Base-by-base conservation (phyloP, 163 green algal species). In the Volvox carteri region DNA sequence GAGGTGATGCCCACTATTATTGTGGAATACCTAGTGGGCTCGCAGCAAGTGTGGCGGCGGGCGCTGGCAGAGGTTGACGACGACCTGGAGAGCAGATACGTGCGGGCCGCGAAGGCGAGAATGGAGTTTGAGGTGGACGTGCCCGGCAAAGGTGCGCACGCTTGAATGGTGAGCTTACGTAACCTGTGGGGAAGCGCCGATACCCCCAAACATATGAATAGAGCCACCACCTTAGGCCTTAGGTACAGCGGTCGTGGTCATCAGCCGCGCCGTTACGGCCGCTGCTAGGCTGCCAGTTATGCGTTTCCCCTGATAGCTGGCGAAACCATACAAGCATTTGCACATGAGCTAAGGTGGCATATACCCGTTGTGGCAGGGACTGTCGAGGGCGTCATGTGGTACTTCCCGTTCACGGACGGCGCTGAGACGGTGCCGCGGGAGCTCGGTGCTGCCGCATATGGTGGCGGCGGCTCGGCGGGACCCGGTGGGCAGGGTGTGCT, bases 381-480 rank as follows among this genome's bases (percentile, higher is more conserved):
- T 8, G 96, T 98, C 11, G 92, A 94, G 37, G 96, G 95, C 3
- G 92, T 97, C 46, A 86, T 98, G 41, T 97, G 93, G 89, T 98
- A 98, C 92, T 98, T 97, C 44, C 96, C 96, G 12, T 98, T 90
- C 73, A 79, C 95, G 65, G 90, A 96, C 75, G 96, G 91, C 56
- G 12, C 42, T 25, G 96, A 98, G 92, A 97, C 93, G 0, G 70
- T 97, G 77, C 96, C 96, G 0, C 37, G 89, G 54, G 88, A 92
- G 48, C 44, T 68, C 4, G 85, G 87, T 73, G 88, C 85, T 11
- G 74, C 60, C 23, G 74, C 75, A 0, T 86, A 86, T 46, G 33
- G 58, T 44, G 23, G 74, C 23, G 35, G 72, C 30, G 62, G 42
- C 21, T 14, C 39, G 11, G 73, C 1, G 6, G 77, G 14, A n/a